phyloP scores from a whole-genome alignment of 2,329 filamentous ascomycete species.

The Dactylellina leptospora region DNA sequence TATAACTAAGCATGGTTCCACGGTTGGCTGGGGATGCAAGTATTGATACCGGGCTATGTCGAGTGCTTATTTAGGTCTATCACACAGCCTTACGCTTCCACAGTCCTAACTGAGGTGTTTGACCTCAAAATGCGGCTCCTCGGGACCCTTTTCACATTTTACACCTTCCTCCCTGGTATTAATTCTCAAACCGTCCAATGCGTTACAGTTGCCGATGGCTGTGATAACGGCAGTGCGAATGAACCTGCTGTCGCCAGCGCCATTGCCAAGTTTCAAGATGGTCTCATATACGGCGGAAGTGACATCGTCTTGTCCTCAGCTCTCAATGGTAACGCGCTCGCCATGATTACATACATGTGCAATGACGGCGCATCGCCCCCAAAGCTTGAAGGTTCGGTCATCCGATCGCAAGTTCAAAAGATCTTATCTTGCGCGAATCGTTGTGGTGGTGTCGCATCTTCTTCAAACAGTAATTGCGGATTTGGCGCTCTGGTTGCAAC shows the following conservation, averaged over 20 bases:
- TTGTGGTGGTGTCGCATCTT: constrained; percentile 19
- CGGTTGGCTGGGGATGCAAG: background rate
- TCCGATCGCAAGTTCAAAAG: constrained; percentile 30
- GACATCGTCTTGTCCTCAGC: constrained; percentile 29
- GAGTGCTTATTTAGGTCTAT: background rate
- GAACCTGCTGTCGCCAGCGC: constrained; percentile 16
- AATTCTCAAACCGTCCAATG: constrained; percentile 30
- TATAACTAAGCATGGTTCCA: background rate
- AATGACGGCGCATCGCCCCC: constrained; percentile 5
- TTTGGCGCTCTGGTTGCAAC: constrained; percentile 24
- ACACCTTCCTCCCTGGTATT: constrained; percentile 9
- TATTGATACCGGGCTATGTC: background rate
- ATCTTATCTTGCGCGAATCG: constrained; percentile 21
- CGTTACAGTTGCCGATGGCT: constrained; percentile 18
- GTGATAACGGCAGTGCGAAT: constrained; percentile 8
- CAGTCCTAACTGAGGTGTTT: background rate
- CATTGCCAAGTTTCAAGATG: constrained; percentile 23
- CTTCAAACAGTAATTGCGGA: constrained; percentile 10
- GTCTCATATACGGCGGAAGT: constrained; percentile 24
- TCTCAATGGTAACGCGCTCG: background rate
- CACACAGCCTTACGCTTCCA: background rate
- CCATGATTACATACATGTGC: background rate
- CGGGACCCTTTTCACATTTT: constrained; percentile 3
- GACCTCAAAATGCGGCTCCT: constrained; percentile 10
- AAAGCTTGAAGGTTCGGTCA: constrained; percentile 17